These are phyloP conservation scores for Paxillus rubicundulus DNA, from an alignment of 768 basidiomycete species.

Conservation along the genomic window DNA sequence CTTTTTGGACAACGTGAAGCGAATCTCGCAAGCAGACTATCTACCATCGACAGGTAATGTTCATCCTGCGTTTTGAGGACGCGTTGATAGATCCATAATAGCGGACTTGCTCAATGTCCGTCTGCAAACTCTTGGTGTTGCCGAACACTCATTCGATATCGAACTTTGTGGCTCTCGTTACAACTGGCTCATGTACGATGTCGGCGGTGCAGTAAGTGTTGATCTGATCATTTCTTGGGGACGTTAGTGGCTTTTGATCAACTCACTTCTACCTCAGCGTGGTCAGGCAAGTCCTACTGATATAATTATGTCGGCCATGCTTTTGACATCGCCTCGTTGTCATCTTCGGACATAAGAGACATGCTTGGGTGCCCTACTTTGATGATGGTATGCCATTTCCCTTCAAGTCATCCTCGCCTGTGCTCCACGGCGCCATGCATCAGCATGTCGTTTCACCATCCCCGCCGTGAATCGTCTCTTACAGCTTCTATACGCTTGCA, in stretches of 20 bases:
- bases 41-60: conserved; percentile 62
- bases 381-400: conserved; percentile 62
- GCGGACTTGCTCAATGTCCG: conserved; percentile 80
- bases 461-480: conserved; percentile 8
- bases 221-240: background rate
- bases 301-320: conserved; percentile 6
- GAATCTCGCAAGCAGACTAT: conserved; percentile 69
- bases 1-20: conserved; percentile 63
- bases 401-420: conserved; percentile 6
- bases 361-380: conserved; percentile 82
- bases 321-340: conserved; percentile 15
- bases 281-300: conserved; percentile 49
- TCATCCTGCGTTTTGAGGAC: background rate
- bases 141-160: conserved; percentile 73
- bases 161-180: conserved; percentile 59
- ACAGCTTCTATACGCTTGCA: conserved; percentile 26
- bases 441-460: conserved; percentile 17
- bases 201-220: conserved; percentile 71
- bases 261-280: conserved; percentile 38
- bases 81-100: conserved; percentile 25
- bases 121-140: conserved; percentile 75
- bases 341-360: conserved; percentile 46
- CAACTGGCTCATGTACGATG: conserved; percentile 80
- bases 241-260: background rate
- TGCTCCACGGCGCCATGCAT: conserved; percentile 1